A percentile compares a stretch with the other conserved stretches of the same genome.
phyloP scores from a whole-genome alignment of 139 green algal species.

The Raphidocelis subcapitata region DNA sequence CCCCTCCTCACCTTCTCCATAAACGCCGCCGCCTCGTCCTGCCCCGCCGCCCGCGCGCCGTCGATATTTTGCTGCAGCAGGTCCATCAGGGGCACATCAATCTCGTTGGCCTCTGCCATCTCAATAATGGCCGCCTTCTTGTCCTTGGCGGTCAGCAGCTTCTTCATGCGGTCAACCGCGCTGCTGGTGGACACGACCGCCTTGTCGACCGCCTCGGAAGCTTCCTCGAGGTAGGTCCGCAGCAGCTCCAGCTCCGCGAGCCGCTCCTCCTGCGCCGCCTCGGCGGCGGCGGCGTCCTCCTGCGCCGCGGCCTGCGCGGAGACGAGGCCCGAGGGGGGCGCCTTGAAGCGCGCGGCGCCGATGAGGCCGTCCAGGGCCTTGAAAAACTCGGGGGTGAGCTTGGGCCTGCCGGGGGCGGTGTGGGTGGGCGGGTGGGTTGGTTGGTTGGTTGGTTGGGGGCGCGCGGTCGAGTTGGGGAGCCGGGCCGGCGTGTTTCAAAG shows the following conservation, averaged over 20 bases:
- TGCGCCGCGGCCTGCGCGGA: too few relatives aligned
- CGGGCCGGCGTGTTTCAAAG: too few relatives aligned
- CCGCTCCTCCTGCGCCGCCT: slow-evolving; percentile 53
- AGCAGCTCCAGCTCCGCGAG: slow-evolving; percentile 87
- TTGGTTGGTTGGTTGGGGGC: too few relatives aligned
- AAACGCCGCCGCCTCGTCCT: slow-evolving; percentile 66
- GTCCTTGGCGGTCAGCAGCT: slow-evolving; percentile 72
- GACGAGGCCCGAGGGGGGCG: not conserved
- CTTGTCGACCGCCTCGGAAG: slow-evolving; percentile 65
- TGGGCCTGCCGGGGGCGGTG: slow-evolving; percentile 15
- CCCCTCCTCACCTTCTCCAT: slow-evolving; percentile 76
- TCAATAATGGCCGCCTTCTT: slow-evolving; percentile 74
- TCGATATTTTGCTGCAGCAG: slow-evolving; percentile 86
- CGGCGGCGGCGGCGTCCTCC: not conserved
- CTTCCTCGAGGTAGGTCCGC: slow-evolving; percentile 72
- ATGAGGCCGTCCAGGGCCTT: slow-evolving; percentile 51
- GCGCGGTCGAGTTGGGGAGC: too few relatives aligned
- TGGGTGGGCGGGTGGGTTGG: too few relatives aligned
- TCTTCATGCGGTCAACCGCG: slow-evolving; percentile 66
- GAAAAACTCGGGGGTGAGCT: slow-evolving; percentile 67
- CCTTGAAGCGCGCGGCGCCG: slow-evolving; percentile 27
- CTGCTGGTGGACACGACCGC: slow-evolving; percentile 36
- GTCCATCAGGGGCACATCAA: slow-evolving; percentile 74
- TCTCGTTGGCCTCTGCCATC: slow-evolving; percentile 73
- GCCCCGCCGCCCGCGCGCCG: slow-evolving; percentile 54